A percentile compares a stretch with the other conserved stretches of the same genome.
These are phyloP conservation scores for Xylaria sp. DNA, from an alignment of 2,329 filamentous ascomycete genomes.

Conservation along the genomic window DNA sequence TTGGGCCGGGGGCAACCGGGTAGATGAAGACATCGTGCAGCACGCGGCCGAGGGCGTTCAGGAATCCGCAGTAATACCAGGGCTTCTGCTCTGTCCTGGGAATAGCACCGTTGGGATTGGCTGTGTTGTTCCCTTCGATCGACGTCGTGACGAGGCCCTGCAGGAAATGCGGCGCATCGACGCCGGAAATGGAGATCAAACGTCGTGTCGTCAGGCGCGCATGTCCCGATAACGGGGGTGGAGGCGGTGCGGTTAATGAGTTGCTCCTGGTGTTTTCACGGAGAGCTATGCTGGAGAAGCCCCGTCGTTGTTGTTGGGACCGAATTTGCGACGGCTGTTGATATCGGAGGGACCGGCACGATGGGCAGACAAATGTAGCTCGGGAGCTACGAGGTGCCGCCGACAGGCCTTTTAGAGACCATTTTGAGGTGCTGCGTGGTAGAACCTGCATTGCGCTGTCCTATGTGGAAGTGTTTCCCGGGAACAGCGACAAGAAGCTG, in stretches of 20 bases:
- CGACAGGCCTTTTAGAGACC: slow-evolving; percentile 26
- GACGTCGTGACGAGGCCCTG: slow-evolving; percentile 88
- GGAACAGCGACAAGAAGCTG: too few species aligned
- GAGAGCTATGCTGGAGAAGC: slow-evolving; percentile 33
- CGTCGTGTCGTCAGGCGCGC: slow-evolving; percentile 76
- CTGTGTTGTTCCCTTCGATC: slow-evolving; percentile 53
- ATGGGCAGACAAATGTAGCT: slow-evolving; percentile 47
- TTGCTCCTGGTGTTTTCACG: slow-evolving; percentile 2
- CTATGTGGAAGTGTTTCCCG: too few species aligned
- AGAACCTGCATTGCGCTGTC: slow-evolving; percentile 29
- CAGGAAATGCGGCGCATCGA: slow-evolving; percentile 84
- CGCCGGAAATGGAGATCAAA: slow-evolving; percentile 81
- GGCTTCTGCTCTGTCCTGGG: slow-evolving; percentile 41
- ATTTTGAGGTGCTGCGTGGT: slow-evolving; percentile 33
- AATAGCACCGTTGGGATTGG: neutral
- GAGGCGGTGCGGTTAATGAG: slow-evolving; percentile 42
- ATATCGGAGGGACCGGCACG: slow-evolving; percentile 38
- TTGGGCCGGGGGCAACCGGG: slow-evolving; percentile 59
- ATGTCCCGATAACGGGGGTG: slow-evolving; percentile 61
- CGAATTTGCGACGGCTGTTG: slow-evolving; percentile 16
- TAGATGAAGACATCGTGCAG: slow-evolving; percentile 93
- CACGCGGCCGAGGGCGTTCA: slow-evolving; percentile 86
- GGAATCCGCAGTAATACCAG: slow-evolving; percentile 83
- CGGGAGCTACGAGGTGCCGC: slow-evolving; percentile 21
- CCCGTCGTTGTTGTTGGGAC: slow-evolving; percentile 34